Evolutionary conservation across 345 rosid species (phyloP).

Genomic region (Eucalyptus paniculata): DNA sequence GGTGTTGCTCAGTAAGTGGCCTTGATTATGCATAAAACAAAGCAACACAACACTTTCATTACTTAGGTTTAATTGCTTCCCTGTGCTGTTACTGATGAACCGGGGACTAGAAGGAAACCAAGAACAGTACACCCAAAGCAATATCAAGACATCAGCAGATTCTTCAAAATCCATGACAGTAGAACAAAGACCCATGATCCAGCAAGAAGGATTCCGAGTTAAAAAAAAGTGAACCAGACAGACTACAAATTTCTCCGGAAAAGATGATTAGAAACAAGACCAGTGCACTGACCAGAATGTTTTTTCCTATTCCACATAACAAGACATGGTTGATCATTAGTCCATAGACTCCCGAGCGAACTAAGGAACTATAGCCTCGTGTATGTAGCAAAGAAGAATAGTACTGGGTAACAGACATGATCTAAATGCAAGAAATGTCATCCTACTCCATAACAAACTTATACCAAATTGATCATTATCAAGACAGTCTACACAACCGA

Average conservation of each 20-base stretch:
- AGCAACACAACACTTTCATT: background rate
- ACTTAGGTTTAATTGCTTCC: background rate
- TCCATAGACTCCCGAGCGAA: background rate
- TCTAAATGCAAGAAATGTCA: background rate
- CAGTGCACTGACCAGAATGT: background rate
- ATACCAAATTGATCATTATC: background rate
- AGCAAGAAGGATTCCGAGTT: background rate
- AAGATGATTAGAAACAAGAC: background rate
- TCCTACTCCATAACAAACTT: background rate
- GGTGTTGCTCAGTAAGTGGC: background rate
- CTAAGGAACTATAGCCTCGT: background rate
- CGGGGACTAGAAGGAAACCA: background rate
- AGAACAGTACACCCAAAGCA: background rate
- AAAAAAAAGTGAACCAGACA: background rate
- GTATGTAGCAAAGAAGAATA: background rate
- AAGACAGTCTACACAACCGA: background rate
- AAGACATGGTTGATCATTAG: background rate
- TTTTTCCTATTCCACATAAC: background rate
- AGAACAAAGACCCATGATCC: background rate
- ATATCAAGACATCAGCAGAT: background rate
- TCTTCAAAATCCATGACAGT: background rate
- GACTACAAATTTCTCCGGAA: background rate
- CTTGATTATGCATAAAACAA: background rate
- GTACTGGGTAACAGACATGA: background rate
- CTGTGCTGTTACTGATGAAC: background rate